Conservation (phyloP, 2,329 filamentous ascomycete species). For the Aspergillus brunneoviolaceus region DNA sequence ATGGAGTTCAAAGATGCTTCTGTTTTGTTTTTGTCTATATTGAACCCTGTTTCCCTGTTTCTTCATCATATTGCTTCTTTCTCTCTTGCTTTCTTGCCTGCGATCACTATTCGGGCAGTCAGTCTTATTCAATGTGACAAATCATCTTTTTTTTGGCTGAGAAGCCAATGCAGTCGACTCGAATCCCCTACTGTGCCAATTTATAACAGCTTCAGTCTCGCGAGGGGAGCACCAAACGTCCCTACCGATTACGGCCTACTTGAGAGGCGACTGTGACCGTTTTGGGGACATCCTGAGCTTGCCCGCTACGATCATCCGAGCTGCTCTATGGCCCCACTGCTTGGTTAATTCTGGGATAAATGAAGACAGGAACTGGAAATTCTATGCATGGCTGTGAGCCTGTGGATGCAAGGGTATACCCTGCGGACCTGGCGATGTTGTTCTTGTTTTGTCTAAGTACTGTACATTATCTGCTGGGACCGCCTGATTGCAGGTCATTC, state of each 20-base stretch:
- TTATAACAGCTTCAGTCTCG: too few relatives aligned
- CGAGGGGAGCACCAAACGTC: too few relatives aligned
- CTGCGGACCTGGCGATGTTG: background rate
- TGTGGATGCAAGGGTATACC: background rate
- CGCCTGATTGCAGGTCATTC: background rate
- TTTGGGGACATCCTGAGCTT: background rate
- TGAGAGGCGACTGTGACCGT: background rate
- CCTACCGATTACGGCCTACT: background rate
- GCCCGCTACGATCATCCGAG: background rate
- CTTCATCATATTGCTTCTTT: slow-evolving; percentile 9
- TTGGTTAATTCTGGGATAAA: background rate
- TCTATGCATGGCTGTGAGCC: background rate
- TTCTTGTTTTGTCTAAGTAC: background rate
- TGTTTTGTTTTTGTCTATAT: slow-evolving; percentile 22
- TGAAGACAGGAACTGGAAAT: background rate
- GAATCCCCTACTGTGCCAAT: too few relatives aligned
- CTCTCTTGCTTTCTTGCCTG: slow-evolving; percentile 15
- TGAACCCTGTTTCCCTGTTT: slow-evolving; percentile 13
- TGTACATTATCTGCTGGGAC: slow-evolving; percentile 5
- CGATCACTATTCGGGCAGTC: background rate
- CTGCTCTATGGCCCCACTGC: background rate
- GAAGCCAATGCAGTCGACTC: too few relatives aligned
- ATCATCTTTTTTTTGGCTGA: background rate
- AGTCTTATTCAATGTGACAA: background rate
- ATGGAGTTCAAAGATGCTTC: slow-evolving; percentile 21